A percentile compares a stretch with the other conserved stretches of the same genome.
Conservation (phyloP, 495 filamentous ascomycete species). For the Neurospora tetrasperma region DNA sequence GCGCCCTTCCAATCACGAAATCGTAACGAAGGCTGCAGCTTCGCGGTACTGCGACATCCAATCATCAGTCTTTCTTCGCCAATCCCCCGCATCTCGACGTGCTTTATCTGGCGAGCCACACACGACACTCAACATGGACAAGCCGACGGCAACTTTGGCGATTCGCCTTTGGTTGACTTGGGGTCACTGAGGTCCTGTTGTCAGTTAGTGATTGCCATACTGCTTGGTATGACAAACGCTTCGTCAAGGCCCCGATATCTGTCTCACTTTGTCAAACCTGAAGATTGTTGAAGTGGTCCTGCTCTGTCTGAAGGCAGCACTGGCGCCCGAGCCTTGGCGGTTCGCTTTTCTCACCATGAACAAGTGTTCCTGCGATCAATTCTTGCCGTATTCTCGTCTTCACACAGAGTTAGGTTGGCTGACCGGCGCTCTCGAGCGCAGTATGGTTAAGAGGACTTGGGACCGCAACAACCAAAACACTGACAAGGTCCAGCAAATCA, state of each 20-base stretch:
- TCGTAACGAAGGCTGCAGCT: not conserved
- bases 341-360: not conserved
- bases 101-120: not conserved
- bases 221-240: not conserved
- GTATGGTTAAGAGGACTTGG: not conserved
- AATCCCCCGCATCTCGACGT: not conserved
- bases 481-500: not conserved
- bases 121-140: not conserved
- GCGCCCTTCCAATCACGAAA: not conserved
- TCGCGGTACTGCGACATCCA: not conserved
- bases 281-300: not conserved
- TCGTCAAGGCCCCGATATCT: not conserved
- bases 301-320: not conserved
- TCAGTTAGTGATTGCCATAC: not conserved
- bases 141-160: not conserved
- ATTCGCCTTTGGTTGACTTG: not conserved
- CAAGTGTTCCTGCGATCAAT: not conserved
- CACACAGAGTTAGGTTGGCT: not conserved
- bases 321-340: not conserved
- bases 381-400: not conserved
- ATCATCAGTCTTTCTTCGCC: not conserved
- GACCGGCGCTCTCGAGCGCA: not conserved
- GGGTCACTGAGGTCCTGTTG: not conserved
- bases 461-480: not conserved
- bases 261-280: not conserved